phyloP scores from a whole-genome alignment of 129 eudicot genomes.

The Flaveria bidentis region DNA sequence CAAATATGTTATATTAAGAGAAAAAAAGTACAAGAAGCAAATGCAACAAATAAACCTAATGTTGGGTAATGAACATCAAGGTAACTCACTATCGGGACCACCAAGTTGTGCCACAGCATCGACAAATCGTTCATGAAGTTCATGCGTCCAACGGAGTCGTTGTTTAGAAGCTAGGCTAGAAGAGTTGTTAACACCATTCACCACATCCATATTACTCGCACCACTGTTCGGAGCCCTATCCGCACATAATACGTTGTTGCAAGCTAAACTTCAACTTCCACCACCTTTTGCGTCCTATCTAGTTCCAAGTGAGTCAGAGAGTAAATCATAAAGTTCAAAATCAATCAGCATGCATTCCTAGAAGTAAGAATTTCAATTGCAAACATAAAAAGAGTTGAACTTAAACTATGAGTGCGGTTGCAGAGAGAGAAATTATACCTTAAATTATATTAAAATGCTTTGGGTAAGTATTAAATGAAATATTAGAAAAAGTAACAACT shows the following conservation, averaged over 20 bases:
- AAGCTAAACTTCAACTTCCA: constrained; percentile 2
- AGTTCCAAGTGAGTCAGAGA: constrained; percentile 7
- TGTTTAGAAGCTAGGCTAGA: constrained; percentile 72
- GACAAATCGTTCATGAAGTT: constrained; percentile 87
- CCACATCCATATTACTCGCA: constrained; percentile 35
- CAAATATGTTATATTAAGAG: not conserved
- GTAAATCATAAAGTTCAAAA: not conserved
- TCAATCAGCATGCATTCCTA: not conserved
- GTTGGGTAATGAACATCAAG: constrained; percentile 23
- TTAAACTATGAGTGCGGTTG: not conserved
- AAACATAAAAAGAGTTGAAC: not conserved
- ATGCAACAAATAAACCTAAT: constrained; percentile 23
- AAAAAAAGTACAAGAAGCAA: not conserved
- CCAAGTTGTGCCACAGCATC: constrained; percentile 91
- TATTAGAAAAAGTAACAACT: not conserved
- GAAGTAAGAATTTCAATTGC: not conserved
- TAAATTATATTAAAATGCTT: not conserved
- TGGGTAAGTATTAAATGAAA: not conserved
- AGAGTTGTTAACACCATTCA: constrained; percentile 41
- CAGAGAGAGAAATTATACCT: not conserved
- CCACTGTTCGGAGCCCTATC: constrained; percentile 18
- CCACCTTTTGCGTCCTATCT: constrained; percentile 27
- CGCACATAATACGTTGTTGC: constrained; percentile 28
- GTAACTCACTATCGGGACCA: constrained; percentile 83
- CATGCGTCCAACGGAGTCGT: constrained; percentile 84